Conservation (phyloP, 441 rosid genomes). For the California macrophylla region DNA sequence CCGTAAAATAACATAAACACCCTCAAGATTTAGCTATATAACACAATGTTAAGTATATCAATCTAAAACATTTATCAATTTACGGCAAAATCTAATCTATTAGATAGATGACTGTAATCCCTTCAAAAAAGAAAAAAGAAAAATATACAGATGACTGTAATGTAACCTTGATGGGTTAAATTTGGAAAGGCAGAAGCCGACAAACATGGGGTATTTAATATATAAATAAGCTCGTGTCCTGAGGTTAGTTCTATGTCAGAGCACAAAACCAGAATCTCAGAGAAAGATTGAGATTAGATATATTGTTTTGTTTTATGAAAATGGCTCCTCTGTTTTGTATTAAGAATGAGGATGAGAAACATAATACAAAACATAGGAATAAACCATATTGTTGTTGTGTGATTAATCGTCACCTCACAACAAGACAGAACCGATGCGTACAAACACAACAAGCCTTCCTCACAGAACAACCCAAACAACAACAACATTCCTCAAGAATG, state of each 20-base stretch:
- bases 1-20: too few species aligned
- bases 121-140: too few species aligned
- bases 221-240: conserved; percentile 22
- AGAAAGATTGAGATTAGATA: conserved; percentile 7
- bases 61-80: too few species aligned
- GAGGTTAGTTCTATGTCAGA: too few species aligned
- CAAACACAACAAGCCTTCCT: conserved; percentile 29
- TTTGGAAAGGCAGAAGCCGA: conserved; percentile 16
- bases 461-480: conserved; percentile 25
- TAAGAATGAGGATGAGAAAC: conserved; percentile 30
- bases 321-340: conserved; percentile 35
- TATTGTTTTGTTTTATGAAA: conserved; percentile 11
- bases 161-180: conserved; percentile 19
- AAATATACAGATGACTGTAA: too few species aligned
- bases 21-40: too few species aligned
- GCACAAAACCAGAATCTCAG: conserved; percentile 12
- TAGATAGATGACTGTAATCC: too few species aligned
- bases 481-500: conserved; percentile 34
- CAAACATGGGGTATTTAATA: conserved; percentile 24
- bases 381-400: conserved; percentile 21
- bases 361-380: conserved; percentile 26
- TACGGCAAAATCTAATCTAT: too few species aligned
- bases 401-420: conserved; percentile 18
- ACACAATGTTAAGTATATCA: too few species aligned
- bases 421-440: conserved; percentile 41